Conservation (phyloP, 257 asterid genomes). For the Cynanchum wilfordii region DNA sequence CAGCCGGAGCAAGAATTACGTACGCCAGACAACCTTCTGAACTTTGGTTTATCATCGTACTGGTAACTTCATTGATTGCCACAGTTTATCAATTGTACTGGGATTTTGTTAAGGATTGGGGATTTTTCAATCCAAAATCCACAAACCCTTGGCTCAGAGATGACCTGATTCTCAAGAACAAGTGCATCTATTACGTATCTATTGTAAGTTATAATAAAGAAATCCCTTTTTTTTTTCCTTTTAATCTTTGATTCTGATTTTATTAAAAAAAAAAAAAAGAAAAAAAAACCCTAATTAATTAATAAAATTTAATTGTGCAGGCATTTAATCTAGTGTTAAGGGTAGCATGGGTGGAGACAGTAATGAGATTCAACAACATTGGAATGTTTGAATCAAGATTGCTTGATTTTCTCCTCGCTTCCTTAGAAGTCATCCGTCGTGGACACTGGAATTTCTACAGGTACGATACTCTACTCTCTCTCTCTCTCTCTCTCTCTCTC, state of each 20-base stretch:
- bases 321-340: constrained; percentile 67
- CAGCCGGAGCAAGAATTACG: constrained; percentile 90
- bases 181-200: constrained; percentile 66
- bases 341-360: constrained; percentile 86
- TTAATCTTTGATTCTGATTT: background rate
- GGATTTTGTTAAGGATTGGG: constrained; percentile 98
- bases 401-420: constrained; percentile 73
- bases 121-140: constrained; percentile 56
- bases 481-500: too few species aligned
- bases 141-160: constrained; percentile 77
- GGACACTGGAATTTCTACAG: constrained; percentile 98
- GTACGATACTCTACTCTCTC: constrained; percentile 27
- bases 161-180: constrained; percentile 66
- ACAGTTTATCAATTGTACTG: constrained; percentile 85
- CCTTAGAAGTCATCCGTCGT: constrained; percentile 86
- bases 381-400: constrained; percentile 57
- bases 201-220: constrained; percentile 48
- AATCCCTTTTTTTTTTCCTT: background rate
- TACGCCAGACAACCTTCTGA: constrained; percentile 51
- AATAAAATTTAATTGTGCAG: constrained; percentile 25
- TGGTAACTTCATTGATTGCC: constrained; percentile 71
- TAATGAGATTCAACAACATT: constrained; percentile 53
- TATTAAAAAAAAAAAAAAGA: too few species aligned
- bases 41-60: constrained; percentile 52
- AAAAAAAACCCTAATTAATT: background rate